A percentile compares a stretch with the other conserved stretches of the same genome.
These are phyloP conservation scores for Beauveria asiatica DNA, from an alignment of 2,329 filamentous ascomycete genomes.

Conservation along the genomic window DNA sequence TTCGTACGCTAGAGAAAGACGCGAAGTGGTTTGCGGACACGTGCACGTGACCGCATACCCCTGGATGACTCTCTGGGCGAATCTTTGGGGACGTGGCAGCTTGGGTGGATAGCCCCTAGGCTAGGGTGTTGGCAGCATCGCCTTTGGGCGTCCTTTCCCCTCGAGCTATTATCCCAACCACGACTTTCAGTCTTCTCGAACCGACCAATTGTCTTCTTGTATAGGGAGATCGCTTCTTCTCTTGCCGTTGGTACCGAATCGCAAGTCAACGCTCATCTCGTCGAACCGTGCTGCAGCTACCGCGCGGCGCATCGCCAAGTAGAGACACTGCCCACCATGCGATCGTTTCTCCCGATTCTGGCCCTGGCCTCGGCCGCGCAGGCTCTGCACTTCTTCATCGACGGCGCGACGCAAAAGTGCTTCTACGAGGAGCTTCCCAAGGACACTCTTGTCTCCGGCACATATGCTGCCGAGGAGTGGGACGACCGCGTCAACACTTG, in stretches of 20 bases:
- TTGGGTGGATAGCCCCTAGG: constrained; percentile 22
- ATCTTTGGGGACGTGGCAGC: constrained; percentile 45
- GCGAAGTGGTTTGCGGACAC: background rate
- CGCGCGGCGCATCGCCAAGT: background rate
- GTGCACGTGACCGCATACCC: constrained; percentile 29
- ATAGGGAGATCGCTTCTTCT: background rate
- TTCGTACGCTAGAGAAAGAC: background rate
- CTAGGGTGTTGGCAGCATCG: background rate
- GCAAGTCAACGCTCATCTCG: background rate
- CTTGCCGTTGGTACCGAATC: background rate
- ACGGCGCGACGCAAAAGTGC: constrained; percentile 78
- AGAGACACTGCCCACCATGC: constrained; percentile 36
- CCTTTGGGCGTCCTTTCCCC: background rate
- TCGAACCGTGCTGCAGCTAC: background rate
- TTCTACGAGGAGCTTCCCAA: constrained; percentile 98
- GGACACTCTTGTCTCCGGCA: constrained; percentile 90
- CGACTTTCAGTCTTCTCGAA: background rate
- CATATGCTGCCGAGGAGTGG: constrained; percentile 81
- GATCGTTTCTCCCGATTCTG: constrained; percentile 54
- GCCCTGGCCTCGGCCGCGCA: constrained; percentile 58
- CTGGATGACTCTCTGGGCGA: constrained; percentile 19
- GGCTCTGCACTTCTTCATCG: constrained; percentile 93
- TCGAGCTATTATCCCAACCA: background rate
- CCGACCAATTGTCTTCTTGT: background rate
- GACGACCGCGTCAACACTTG: constrained; percentile 62